Evolutionary conservation across 495 filamentous ascomycete species (phyloP), one percentile per base, ranked within the genome.

Genomic region (Trypethelium eluteriae): DNA sequence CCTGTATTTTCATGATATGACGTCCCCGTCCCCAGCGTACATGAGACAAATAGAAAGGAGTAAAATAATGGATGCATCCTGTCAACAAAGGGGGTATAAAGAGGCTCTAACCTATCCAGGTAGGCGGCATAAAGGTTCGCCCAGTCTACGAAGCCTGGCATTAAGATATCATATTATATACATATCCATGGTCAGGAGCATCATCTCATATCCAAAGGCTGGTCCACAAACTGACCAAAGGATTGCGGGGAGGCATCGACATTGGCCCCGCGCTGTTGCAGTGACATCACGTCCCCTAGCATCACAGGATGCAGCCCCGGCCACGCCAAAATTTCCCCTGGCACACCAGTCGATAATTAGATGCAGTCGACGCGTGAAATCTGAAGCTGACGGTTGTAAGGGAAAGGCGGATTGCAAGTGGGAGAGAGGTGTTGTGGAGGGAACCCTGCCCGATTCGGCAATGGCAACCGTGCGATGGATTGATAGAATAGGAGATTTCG

Each of bases 1-100:
- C 69, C 69, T 7, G 64, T 64, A 67, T 71, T 69, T 38, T 69
- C 67, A 25, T 71, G 67, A 59, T 66, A 70, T 32, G 68, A 70
- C 2, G 62, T 41, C n/a, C 53, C 62, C 38, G 59, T 39, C n/a
- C 36, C 18, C 3, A 39, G 39, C 2, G 38, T 12, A 39, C 46
- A 63, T 32, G 36, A 47, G 39, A 34, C 61, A 39, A 68, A 57
- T 39, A 65, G 18, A 32, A 59, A 36, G 14, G 53, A 59, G 7
- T 6, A 59, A n/a, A 59, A 35, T 10, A 59, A 59, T 59, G 32
- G 53, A 6, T 1, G 32, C 25, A 59, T 36, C 25, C 53, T 59
- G 32, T 59, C 32, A n/a, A 18, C 32, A 14, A 59, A 59, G 36
- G 32, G 32, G 10, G 53, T 32, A 18, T 59, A 34, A 0, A 59